These are phyloP conservation scores for Nothophaeocryptopus gaeumannii DNA, from an alignment of 2,329 filamentous ascomycete genomes.

Conservation along the genomic window DNA sequence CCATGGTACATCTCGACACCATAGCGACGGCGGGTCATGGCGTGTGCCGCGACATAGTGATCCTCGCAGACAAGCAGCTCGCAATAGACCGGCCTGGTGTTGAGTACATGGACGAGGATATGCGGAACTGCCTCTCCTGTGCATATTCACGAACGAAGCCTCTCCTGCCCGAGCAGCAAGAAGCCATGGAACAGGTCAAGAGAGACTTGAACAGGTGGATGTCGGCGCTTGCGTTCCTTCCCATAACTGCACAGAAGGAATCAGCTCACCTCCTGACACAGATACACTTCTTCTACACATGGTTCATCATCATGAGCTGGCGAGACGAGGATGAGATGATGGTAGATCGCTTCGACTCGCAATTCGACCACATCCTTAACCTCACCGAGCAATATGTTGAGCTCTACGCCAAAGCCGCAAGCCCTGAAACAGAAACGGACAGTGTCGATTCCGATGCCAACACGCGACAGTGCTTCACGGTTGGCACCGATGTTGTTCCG, in stretches of 20 bases:
- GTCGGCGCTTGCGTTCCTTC: conserved; percentile 11
- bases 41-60: conserved; percentile 16
- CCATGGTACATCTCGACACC: conserved; percentile 18
- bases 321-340: conserved; percentile 16
- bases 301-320: conserved; percentile 17
- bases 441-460: not conserved
- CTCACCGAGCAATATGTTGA: conserved; percentile 17
- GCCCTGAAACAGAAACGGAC: too few relatives aligned
- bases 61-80: conserved; percentile 12
- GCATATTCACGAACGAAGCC: conserved; percentile 15
- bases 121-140: conserved; percentile 19
- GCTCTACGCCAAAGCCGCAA: too few relatives aligned
- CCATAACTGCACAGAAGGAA: conserved; percentile 3
- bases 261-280: conserved; percentile 14
- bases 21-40: conserved; percentile 16
- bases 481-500: conserved; percentile 18
- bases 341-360: conserved; percentile 18
- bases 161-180: conserved; percentile 1
- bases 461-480: conserved; percentile 17
- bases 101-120: conserved; percentile 16
- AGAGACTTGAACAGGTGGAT: conserved; percentile 17
- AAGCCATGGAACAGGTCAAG: conserved; percentile 13
- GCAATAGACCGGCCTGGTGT: conserved; percentile 7
- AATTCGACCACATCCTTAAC: conserved; percentile 16
- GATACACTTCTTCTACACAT: conserved; percentile 22